Evolutionary conservation across 1,139 yeast species (phyloP).

Genomic region (Zygosaccharomyces pseudobailii): DNA sequence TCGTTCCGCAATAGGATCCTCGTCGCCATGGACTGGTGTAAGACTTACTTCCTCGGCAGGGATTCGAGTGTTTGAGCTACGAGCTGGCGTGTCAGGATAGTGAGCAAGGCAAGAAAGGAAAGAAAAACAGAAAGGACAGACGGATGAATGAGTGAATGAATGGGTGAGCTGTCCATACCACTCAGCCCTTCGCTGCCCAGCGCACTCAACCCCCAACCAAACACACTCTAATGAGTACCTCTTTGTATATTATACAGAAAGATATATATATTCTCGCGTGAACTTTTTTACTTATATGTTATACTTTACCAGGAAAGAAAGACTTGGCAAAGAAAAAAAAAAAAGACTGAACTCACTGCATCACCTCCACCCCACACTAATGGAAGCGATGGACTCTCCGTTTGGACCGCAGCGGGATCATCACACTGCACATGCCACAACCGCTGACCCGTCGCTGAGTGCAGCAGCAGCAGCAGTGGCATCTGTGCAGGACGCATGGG

Average conservation of each 20-base stretch:
- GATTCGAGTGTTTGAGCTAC: slow-evolving; percentile 47
- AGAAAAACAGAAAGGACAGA: not conserved
- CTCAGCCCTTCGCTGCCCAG: too few relatives aligned
- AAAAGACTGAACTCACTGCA: not conserved
- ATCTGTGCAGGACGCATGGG: slow-evolving; percentile 17
- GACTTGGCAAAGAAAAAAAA: not conserved
- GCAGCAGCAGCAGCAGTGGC: slow-evolving; percentile 16
- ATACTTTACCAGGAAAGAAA: too few relatives aligned
- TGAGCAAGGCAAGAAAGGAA: not conserved
- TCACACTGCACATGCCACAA: slow-evolving; percentile 1
- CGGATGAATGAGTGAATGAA: not conserved
- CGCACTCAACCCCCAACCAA: not conserved
- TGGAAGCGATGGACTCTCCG: slow-evolving; percentile 12
- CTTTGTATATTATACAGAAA: not conserved
- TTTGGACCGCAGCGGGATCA: slow-evolving; percentile 9
- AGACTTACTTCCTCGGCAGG: slow-evolving; percentile 84
- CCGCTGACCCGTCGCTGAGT: slow-evolving; percentile 11
- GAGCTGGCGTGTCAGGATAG: not conserved
- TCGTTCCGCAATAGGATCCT: slow-evolving; percentile 81
- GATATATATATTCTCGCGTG: not conserved
- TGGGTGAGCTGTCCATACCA: not conserved
- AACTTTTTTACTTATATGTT: not conserved
- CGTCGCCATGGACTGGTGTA: slow-evolving; percentile 83
- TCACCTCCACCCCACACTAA: slow-evolving; percentile 5
- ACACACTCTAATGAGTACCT: not conserved